These are phyloP conservation scores for Pichia sp. DNA, from an alignment of 1,139 yeast species.

Conservation along the genomic window DNA sequence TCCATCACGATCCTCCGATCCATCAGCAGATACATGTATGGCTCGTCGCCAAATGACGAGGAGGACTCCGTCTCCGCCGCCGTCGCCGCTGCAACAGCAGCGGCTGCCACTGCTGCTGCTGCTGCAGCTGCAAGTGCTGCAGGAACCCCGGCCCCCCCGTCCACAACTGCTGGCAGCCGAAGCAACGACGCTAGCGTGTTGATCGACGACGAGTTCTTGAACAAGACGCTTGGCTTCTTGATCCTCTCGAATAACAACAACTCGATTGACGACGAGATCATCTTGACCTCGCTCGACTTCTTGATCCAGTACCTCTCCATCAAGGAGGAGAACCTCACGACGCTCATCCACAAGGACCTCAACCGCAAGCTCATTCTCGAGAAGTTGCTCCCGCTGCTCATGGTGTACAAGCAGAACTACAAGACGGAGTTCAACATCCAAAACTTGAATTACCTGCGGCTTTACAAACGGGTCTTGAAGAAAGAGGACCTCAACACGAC, in stretches of 20 bases:
- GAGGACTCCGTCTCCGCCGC: not conserved
- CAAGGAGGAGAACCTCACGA: constrained; percentile 16
- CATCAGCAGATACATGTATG: constrained; percentile 44
- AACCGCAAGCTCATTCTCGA: constrained; percentile 46
- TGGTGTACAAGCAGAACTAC: constrained; percentile 47
- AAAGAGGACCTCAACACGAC: constrained; percentile 30
- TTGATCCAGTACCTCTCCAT: constrained; percentile 55
- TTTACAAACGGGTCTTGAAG: constrained; percentile 41
- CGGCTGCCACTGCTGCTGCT: not conserved
- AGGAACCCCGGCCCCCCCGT: not conserved
- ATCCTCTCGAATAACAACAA: constrained; percentile 32
- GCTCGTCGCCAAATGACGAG: constrained; percentile 33
- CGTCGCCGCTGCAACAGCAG: not conserved
- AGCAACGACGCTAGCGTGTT: constrained; percentile 39
- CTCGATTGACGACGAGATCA: constrained; percentile 47
- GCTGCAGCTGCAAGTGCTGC: not conserved
- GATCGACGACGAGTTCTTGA: constrained; percentile 36
- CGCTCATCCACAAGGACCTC: constrained; percentile 19
- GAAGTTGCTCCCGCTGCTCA: constrained; percentile 58
- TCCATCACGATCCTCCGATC: constrained; percentile 51
- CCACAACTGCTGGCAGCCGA: constrained; percentile 8
- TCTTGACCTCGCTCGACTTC: constrained; percentile 63
- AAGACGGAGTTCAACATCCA: constrained; percentile 35
- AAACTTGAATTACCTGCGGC: constrained; percentile 33
- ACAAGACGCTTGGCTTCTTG: constrained; percentile 44